Percentiles rank a stretch among this genome's conserved stretches.
Conservation (phyloP, 495 filamentous ascomycete species). For the Collariella sp. region DNA sequence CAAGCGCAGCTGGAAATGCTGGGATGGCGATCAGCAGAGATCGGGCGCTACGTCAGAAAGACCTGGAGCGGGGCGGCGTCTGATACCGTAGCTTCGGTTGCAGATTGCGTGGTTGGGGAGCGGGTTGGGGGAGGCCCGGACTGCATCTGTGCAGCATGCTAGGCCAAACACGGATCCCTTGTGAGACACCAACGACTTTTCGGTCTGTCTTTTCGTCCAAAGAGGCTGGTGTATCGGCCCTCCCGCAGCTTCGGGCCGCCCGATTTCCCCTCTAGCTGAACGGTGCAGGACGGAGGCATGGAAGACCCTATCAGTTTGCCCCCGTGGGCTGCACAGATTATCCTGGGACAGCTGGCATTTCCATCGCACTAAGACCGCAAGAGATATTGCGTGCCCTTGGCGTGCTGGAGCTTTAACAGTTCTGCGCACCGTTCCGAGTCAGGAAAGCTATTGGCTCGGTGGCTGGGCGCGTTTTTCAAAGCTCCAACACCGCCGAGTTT, state of each 20-base stretch:
- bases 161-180: not conserved
- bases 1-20: not conserved
- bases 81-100: not conserved
- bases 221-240: not conserved
- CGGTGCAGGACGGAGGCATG: constrained; percentile 2
- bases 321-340: no score
- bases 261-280: constrained; percentile 5
- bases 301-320: not conserved
- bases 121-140: no score
- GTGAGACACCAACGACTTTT: not conserved
- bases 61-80: not conserved
- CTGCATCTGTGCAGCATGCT: not conserved
- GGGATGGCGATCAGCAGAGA: constrained; percentile 1
- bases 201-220: not conserved
- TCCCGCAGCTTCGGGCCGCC: not conserved
- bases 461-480: not conserved
- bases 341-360: constrained; percentile 9
- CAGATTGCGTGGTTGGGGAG: not conserved
- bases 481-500: not conserved
- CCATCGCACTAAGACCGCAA: not conserved
- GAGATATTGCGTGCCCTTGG: constrained; percentile 8
- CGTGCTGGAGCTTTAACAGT: not conserved
- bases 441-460: not conserved
- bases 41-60: constrained; percentile 16
- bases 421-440: no score